Evolutionary conservation across 495 filamentous ascomycete species (phyloP).

Genomic region (Hyaloscypha finlandica): DNA sequence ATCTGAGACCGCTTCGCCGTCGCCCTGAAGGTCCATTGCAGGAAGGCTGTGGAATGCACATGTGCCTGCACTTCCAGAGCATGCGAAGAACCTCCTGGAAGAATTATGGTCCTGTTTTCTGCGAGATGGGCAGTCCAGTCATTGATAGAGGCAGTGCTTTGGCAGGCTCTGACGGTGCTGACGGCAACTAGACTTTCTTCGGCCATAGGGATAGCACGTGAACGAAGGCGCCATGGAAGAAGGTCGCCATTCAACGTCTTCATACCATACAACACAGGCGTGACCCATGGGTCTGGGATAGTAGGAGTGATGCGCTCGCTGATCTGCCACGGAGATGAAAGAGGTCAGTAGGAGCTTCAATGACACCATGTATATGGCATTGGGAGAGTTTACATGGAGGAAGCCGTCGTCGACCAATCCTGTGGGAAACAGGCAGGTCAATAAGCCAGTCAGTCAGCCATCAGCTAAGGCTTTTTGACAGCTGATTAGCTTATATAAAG

Average conservation of each 20-base stretch:
- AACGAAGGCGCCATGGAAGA: slow-evolving; percentile 38
- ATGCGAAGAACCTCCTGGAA: slow-evolving; percentile 33
- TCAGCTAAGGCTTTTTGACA: too few relatives aligned
- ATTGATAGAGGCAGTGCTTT: slow-evolving; percentile 24
- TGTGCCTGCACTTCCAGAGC: slow-evolving; percentile 40
- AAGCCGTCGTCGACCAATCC: slow-evolving; percentile 43
- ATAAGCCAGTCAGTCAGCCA: too few relatives aligned
- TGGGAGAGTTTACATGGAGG: slow-evolving; percentile 38
- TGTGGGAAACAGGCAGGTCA: slow-evolving; percentile 25
- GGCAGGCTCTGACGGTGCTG: slow-evolving; percentile 30
- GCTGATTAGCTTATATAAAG: too few relatives aligned
- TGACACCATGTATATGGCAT: neutral
- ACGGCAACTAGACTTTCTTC: slow-evolving; percentile 30
- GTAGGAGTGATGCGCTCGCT: slow-evolving; percentile 38
- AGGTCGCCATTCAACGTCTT: slow-evolving; percentile 42
- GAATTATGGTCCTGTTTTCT: slow-evolving; percentile 15
- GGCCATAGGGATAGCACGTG: slow-evolving; percentile 40
- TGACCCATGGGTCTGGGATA: neutral
- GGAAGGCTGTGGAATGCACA: slow-evolving; percentile 42
- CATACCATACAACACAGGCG: slow-evolving; percentile 34
- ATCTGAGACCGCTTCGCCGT: slow-evolving; percentile 25
- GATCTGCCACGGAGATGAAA: slow-evolving; percentile 30
- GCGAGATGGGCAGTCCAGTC: slow-evolving; percentile 33
- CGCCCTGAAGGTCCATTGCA: slow-evolving; percentile 37
- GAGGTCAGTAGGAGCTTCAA: neutral